Percentiles rank a stretch among this genome's conserved stretches.
phyloP scores from a whole-genome alignment of 805 yeast species.

The Metschnikowia baotianmanensis region DNA sequence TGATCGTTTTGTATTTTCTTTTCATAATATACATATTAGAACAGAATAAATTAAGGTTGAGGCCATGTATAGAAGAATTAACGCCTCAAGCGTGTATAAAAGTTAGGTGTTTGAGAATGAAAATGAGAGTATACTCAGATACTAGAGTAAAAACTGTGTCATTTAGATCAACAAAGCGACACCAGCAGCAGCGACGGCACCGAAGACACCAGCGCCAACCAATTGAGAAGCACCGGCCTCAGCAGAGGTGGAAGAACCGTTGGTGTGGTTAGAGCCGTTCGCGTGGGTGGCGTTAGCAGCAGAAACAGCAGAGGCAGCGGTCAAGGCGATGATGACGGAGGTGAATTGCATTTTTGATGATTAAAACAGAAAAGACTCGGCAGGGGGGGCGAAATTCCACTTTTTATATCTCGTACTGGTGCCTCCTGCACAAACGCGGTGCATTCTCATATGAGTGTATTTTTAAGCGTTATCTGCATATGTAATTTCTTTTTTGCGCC shows the following conservation, averaged over 20 bases:
- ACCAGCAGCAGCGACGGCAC: constrained; percentile 31
- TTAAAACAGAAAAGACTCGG: not conserved
- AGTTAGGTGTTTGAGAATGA: constrained; percentile 8
- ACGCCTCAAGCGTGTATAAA: constrained; percentile 12
- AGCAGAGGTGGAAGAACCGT: constrained; percentile 21
- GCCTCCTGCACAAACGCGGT: constrained; percentile 11
- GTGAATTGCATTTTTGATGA: constrained; percentile 37
- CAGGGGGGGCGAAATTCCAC: not conserved
- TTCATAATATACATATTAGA: constrained; percentile 6
- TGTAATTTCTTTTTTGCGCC: constrained; percentile 3
- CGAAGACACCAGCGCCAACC: constrained; percentile 32
- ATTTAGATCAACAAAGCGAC: constrained; percentile 40
- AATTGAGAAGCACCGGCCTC: constrained; percentile 34
- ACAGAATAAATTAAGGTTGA: constrained; percentile 8
- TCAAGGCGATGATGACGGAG: constrained; percentile 36
- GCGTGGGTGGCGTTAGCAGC: constrained; percentile 29
- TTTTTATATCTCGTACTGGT: constrained; percentile 9
- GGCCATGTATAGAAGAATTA: constrained; percentile 11
- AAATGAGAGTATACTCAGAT: constrained; percentile 6
- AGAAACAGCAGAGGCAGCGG: constrained; percentile 37
- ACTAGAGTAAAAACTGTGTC: constrained; percentile 4
- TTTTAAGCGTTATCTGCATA: constrained; percentile 10
- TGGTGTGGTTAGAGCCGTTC: constrained; percentile 21
- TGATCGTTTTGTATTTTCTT: constrained; percentile 4
- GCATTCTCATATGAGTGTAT: constrained; percentile 1